Evolutionary conservation across 2,329 filamentous ascomycete species (phyloP), one percentile per base, ranked within the genome.

Genomic region (Sclerotinia subarctica): DNA sequence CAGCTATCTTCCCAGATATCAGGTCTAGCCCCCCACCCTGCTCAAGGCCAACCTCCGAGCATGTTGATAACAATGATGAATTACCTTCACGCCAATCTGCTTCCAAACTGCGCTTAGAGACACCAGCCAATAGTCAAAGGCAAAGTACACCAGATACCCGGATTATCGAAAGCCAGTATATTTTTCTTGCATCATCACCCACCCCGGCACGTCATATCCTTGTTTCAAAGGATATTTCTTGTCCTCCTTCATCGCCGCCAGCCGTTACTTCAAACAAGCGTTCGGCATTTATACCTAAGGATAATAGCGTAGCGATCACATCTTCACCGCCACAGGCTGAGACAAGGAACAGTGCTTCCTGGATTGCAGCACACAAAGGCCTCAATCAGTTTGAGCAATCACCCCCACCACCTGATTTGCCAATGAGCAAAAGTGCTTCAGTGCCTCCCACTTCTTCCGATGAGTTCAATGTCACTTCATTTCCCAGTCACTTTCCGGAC

Each of bases 1-100:
- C 86, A 6, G 83, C 83, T 0, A 81, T 94, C 70, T 94, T 93
- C 72, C 83, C 90, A 0, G 86, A 89, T 26, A 82, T 94, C 35
- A 82, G 83, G 42, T 89, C 88, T 1, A 89, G 84, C 70, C 81
- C 83, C 44, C 71, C 72, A 49, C 58, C 64, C 2, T 72, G 54
- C 70, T 69, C 60, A 29, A 71, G 46, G 53, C 58, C 54, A 51
- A 67, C 42, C 47, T 69, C 66, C 65, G 70, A 49, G 67, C 73
- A 13, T 49, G 49, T 1, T 76, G 77, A 54, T 76, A 76, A 7
- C 78, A 69, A 70, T 17, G 42, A 60, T 52, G 69, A 74, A 29
- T 66, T 76, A 35, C 73, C 72, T 49, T 32, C 64, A 2, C 73
- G 69, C 58, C 69, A 69, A 2, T 74, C 74, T 24, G 68, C 72